Evolutionary conservation across 2,329 filamentous ascomycete species (phyloP), one percentile per base, ranked within the genome.

Genomic region (Phymatotrichopsis omnivora): DNA sequence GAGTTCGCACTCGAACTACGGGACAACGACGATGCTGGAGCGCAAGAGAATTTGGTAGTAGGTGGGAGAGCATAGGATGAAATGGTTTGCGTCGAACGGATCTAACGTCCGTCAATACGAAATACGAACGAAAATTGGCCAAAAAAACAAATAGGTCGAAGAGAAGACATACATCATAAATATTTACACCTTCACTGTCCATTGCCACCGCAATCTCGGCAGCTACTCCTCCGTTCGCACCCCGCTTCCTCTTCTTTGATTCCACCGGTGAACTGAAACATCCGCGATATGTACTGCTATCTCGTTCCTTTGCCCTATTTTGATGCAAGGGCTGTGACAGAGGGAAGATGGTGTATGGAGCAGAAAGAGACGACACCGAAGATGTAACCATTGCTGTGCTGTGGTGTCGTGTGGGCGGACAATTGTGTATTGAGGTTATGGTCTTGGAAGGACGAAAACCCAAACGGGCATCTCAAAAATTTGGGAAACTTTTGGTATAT

Each of bases 131-230:
- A 27, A 35, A 43, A 27, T 22, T 17, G 7, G 14, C 29, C 19
- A 20, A n/a, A 45, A 10, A 2, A 10, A 36, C 29, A 27, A 22
- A 38, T 14, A 22, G 23, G 7, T n/a, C 20, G 16, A 16, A 28
- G 17, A 47, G 42, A 34, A 7, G 16, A 25, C 25, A 23, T 40
- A 56, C 54, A 53, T 56, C 50, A 30, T 55, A 56, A 38, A 56
- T 55, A 33, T 56, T 55, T 11, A 56, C 52, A 12, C 52, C 54
- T 24, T 56, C 54, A 39, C 54, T 52, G 20, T 56, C 52, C 7
- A 55, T 51, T 19, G 52, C 52, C 20, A 54, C 39, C 8, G 33
- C 54, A 45, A 55, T 44, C 17, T 56, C 52, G 20, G 38, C 22
- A 17, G 40, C 40, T 36, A 17, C 25, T 16, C 22, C 14, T 5